Evolutionary conservation across 352 stramenopile species (phyloP).

Genomic region (Phytophthora vignae): DNA sequence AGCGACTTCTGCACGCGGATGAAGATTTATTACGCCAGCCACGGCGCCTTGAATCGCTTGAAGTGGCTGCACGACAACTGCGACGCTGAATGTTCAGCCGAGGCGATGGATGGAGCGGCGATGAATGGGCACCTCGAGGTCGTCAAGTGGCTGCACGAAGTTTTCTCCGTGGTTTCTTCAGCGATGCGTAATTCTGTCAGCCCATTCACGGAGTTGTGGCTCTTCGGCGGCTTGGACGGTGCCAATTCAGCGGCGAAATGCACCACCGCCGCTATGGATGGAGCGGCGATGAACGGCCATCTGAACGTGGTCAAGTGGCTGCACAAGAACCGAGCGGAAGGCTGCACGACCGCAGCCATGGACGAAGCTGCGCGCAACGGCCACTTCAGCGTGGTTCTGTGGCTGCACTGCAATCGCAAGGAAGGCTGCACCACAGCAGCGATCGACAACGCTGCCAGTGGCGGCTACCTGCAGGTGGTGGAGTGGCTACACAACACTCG

Average conservation of each 20-base stretch:
- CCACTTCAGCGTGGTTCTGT: constrained; percentile 21
- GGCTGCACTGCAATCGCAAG: constrained; percentile 25
- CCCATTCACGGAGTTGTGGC: neutral
- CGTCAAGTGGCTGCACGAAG: constrained; percentile 24
- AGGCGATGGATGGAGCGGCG: constrained; percentile 26
- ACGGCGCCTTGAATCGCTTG: constrained; percentile 1
- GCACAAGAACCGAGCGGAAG: constrained; percentile 24
- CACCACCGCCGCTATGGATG: constrained; percentile 25
- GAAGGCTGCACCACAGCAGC: constrained; percentile 24
- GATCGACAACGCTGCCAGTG: constrained; percentile 19
- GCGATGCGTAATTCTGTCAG: neutral
- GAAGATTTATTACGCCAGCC: constrained; percentile 13
- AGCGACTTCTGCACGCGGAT: constrained; percentile 13
- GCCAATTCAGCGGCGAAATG: neutral
- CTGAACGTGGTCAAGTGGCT: constrained; percentile 30
- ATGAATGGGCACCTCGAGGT: constrained; percentile 23
- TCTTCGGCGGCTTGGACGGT: neutral
- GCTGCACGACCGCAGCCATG: constrained; percentile 22
- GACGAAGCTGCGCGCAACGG: constrained; percentile 20
- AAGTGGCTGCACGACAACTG: constrained; percentile 27
- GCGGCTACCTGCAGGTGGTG: constrained; percentile 4
- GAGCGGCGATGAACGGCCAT: constrained; percentile 29
- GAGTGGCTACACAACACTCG: constrained; percentile 10
- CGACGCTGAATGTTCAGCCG: neutral
- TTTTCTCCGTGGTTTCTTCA: neutral